These are phyloP conservation scores for Chalciporus piperatus DNA, from an alignment of 768 basidiomycete genomes.

Conservation along the genomic window DNA sequence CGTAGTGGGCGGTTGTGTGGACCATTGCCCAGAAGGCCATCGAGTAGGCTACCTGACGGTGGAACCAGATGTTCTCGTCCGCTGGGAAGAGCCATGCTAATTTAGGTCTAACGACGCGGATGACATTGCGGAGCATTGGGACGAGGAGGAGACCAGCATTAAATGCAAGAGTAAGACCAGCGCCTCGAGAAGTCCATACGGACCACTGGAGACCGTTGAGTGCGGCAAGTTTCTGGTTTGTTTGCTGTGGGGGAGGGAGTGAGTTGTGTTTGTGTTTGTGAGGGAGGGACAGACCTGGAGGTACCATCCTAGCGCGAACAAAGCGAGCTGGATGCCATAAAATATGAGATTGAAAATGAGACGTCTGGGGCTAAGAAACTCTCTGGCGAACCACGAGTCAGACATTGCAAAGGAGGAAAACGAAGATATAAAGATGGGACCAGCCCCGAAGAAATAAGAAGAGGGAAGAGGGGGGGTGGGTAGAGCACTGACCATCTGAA, in stretches of 20 bases:
- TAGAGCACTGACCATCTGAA: too few relatives aligned
- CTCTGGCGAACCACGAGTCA: constrained; percentile 70
- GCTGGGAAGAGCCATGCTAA: constrained; percentile 84
- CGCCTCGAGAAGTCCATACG: constrained; percentile 89
- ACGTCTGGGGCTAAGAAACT: constrained; percentile 61
- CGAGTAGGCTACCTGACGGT: constrained; percentile 91
- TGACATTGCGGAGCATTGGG: constrained; percentile 86
- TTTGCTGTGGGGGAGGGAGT: constrained; percentile 39
- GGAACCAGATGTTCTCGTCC: constrained; percentile 96
- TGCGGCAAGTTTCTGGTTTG: constrained; percentile 49
- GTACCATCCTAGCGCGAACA: constrained; percentile 89
- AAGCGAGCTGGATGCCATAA: constrained; percentile 69
- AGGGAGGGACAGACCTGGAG: constrained; percentile 51
- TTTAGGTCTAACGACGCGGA: constrained; percentile 78
- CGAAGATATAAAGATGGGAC: not conserved
- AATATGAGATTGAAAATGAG: constrained; percentile 76
- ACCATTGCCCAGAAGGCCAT: constrained; percentile 93
- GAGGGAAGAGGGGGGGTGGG: too few relatives aligned
- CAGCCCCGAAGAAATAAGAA: not conserved
- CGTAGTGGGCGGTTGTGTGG: constrained; percentile 91
- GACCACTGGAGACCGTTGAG: constrained; percentile 81
- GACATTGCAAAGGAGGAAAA: constrained; percentile 42
- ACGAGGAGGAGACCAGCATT: constrained; percentile 84
- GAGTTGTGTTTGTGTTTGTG: not conserved
- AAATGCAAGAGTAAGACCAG: constrained; percentile 85